Base-by-base conservation (phyloP, 805 yeast genomes). In the Hanseniaspora taiwanica region DNA sequence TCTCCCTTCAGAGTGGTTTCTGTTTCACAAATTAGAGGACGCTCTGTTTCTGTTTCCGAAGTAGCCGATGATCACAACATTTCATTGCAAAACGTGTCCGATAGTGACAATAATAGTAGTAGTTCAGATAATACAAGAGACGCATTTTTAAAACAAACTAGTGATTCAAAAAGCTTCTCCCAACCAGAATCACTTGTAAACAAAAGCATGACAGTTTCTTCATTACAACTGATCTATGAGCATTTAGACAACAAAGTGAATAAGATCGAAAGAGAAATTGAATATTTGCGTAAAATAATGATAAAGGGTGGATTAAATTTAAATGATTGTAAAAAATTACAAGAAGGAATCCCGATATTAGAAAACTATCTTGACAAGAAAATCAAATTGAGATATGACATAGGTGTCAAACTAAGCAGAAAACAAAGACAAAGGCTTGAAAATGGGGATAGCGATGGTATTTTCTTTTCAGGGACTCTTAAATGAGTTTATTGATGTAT, bases 321-420 rank as follows among this genome's bases (percentile, higher is more conserved):
- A n/a, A 65, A 62, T 1, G 71, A 66, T 40, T 42, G 57, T n/a
- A 54, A 61, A 35, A 64, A 63, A 42, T 44, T 66, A 31, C 48
- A 54, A 37, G 47, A 46, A 14, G 71, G 69, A 8, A 54, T 65
- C 21, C 52, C 44, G 14, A 60, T 57, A 46, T 43, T 66, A 32
- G 64, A 65, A 43, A 63, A 59, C 27, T 66, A 59, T 36, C 47
- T 64, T 14, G 70, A 66, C 38, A 56, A 54, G 36, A 65, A 66
- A 46, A 59, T 56, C 36, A 66, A 65, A 48, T 65, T 65, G 47
- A 62, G 60, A 45, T 65, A 66, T 46, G 71, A 65, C 32, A 49
- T 63, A 3, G 71, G 69, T 13, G 62, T 65, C 5, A 48, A 53
- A 34, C 44, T 66, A 27, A 62, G 68, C 19, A 56, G 68, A 35